Evolutionary conservation across 2,329 filamentous ascomycete genomes (phyloP), one percentile per base, ranked within the genome.

Genomic region (Pestalotiopsis sp.): DNA sequence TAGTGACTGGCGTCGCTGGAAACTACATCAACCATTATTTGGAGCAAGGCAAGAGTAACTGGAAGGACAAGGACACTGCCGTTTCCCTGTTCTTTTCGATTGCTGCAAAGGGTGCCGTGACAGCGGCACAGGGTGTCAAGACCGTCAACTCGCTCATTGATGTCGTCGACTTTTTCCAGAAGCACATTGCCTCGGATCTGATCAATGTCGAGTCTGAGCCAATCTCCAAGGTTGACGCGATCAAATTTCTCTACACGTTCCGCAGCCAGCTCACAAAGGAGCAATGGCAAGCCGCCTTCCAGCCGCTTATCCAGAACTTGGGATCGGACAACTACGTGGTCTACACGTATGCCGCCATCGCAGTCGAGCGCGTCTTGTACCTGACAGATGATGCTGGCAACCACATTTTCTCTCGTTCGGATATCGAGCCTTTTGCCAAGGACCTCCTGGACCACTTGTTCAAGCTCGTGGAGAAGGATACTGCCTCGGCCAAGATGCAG

Each of bases 61-160:
- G 96, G 96, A 97, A 97, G 81, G 91, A 94, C 63, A 99, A 99
- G 83, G 96, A 99, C 77, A 98, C 95, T 0, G 96, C 96, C n/a
- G 92, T 98, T 68, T 98, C 98, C 77, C 89, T 99, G 17, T 99
- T 97, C 85, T 90, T 96, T 49, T 94, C 96, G 4, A 94, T 98
- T 74, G 96, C 96, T 17, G 94, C 95, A 56, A 97, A 97, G 83
- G 96, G 96, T 66, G 88, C 90, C 39, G 91, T 95, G 39, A 98
- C 96, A 3, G 88, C 94, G 7, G 92, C 91, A 0, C 93, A 97
- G 75, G 96, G 97, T 80, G 93, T 98, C 66, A 94, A 95, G 79
- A 94, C 90, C 13, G 93, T 96, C 70, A 99, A 98, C 80, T 85
- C 88, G n/a, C 82, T 92, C 52, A 91, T 98, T 73, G 91, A 97